Evolutionary conservation across 768 basidiomycete genomes (phyloP), one percentile per base, ranked within the genome.

Genomic region (Epithele typhae): DNA sequence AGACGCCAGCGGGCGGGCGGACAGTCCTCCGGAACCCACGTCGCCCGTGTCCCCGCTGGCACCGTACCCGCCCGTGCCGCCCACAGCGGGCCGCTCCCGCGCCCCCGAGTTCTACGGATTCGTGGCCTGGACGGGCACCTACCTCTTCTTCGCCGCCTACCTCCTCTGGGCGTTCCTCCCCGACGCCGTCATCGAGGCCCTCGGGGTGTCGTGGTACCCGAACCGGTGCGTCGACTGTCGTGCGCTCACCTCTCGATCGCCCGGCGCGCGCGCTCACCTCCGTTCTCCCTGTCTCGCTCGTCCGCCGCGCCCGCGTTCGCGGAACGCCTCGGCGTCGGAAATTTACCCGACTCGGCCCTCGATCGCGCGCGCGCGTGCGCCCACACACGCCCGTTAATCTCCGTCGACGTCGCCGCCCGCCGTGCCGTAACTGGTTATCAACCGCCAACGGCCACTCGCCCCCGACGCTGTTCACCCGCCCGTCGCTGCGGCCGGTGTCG

Each of bases 51-150:
- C 70, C 14, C 78, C 71, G 1, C 58, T 76, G 22, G 74, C 75
- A 25, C 64, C 69, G 7, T 72, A 62, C 38, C 70, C 74, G 39
- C 62, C 64, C 15, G 53, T 65, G 37, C 66, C 65, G 2, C 67
- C 71, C 5, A 64, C 59, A 33, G 77, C 75, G 43, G 61, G 68
- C 49, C 78, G 77, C 51, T 84, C 81, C 61, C 80, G 86, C 8
- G 85, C 87, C 11, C 76, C 86, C 35, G 91, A 93, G 66, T 85
- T 92, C 58, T 91, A 92, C 55, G 91, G 92, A n/a, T 93, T 92
- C 61, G 87, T 87, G 4, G 87, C 87, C 14, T 88, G 82, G 84
- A 81, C 82, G 8, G 81, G 81, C 0, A 92, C 92, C 0, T 81
- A 77, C 42, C 65, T 91, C 22, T 64, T 80, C 2, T 92, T 86